A percentile compares a stretch with the other conserved stretches of the same genome.
phyloP scores from a whole-genome alignment of 495 filamentous ascomycete species.

The Penicillium manginii region DNA sequence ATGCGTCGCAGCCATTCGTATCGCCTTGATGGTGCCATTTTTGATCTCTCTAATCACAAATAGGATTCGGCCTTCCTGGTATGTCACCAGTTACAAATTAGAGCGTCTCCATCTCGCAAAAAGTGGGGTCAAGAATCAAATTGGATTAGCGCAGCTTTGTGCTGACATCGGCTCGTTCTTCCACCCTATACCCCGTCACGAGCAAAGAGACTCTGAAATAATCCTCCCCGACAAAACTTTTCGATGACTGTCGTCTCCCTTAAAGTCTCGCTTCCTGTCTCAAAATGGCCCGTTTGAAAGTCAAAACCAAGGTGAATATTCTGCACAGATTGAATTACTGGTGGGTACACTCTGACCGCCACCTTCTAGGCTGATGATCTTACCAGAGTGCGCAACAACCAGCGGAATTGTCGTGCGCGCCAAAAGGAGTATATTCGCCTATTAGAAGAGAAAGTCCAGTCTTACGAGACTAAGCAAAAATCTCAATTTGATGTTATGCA shows the following conservation, averaged over 20 bases:
- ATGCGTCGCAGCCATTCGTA: no score
- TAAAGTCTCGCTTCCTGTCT: not conserved
- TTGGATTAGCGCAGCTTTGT: not conserved
- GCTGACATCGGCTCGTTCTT: not conserved
- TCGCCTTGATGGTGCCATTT: no score
- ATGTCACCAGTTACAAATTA: not conserved
- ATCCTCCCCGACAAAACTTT: not conserved
- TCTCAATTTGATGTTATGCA: not conserved
- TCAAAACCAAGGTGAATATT: constrained; percentile 1
- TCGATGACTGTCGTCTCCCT: not conserved
- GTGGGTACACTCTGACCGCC: not conserved
- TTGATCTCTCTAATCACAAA: no score
- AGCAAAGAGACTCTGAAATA: not conserved
- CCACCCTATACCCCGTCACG: not conserved
- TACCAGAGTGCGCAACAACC: constrained; percentile 20
- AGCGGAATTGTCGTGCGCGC: constrained; percentile 17
- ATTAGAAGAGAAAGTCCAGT: constrained; percentile 14
- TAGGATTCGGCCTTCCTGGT: not conserved
- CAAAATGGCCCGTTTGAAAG: constrained; percentile 1
- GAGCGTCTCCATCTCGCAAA: constrained; percentile 2
- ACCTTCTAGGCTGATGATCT: constrained; percentile 19
- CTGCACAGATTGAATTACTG: not conserved
- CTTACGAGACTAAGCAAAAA: constrained; percentile 3
- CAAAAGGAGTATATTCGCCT: constrained; percentile 10
- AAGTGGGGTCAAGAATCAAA: not conserved